phyloP scores from a whole-genome alignment of 2,329 filamentous ascomycete genomes.

The Ophiosphaerella korrae region DNA sequence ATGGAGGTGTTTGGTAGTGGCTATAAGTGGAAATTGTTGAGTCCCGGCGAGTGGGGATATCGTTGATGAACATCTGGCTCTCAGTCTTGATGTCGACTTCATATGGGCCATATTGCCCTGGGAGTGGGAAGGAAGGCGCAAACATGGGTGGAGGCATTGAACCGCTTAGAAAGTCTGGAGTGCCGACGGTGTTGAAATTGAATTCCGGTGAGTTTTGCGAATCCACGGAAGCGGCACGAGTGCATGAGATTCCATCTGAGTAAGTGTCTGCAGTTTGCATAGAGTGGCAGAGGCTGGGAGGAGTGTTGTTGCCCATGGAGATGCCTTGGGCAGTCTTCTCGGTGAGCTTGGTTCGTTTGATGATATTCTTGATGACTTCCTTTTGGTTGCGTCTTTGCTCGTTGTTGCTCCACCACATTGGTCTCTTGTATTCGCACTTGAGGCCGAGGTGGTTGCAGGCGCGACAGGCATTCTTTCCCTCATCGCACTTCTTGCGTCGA shows the following conservation, averaged over 20 bases:
- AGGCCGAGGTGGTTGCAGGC: conserved; percentile 76
- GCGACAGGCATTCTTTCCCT: conserved; percentile 66
- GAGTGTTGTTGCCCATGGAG: conserved; percentile 62
- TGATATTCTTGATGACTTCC: conserved; percentile 94
- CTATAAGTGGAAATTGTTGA: conserved; percentile 91
- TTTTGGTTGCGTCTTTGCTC: conserved; percentile 86
- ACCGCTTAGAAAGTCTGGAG: conserved; percentile 63
- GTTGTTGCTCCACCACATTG: conserved; percentile 96
- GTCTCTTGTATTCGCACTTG: conserved; percentile 93
- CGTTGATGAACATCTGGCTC: conserved; percentile 89
- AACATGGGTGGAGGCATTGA: conserved; percentile 61
- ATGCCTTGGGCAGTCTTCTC: conserved; percentile 73
- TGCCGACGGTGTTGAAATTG: conserved; percentile 68
- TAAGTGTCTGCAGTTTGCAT: conserved; percentile 80
- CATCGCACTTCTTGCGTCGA: conserved; percentile 72
- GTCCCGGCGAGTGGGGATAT: conserved; percentile 82
- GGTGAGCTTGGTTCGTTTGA: conserved; percentile 93
- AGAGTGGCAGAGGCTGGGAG: conserved; percentile 80
- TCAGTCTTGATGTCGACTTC: conserved; percentile 97
- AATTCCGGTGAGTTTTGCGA: conserved; percentile 72
- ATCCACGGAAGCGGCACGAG: conserved; percentile 77
- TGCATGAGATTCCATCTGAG: conserved; percentile 71
- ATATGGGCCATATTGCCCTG: conserved; percentile 74
- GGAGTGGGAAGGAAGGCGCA: conserved; percentile 53
- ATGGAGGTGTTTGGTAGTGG: conserved; percentile 82